Percentiles rank a stretch among this genome's conserved stretches.
phyloP scores from a whole-genome alignment of 495 filamentous ascomycete genomes.

The Hypomontagnella monticulosa region DNA sequence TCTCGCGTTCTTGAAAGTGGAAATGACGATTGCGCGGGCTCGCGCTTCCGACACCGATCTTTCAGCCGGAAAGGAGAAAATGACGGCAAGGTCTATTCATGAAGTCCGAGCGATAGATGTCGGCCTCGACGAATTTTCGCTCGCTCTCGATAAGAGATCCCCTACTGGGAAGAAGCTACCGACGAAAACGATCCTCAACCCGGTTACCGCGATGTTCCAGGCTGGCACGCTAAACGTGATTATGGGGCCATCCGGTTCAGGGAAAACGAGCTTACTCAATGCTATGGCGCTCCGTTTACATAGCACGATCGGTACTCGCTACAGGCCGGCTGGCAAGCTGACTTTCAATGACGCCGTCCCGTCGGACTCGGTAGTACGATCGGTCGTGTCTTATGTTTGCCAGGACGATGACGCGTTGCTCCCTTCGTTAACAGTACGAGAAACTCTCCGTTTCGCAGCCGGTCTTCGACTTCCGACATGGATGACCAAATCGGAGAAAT shows the following conservation, averaged over 20 bases:
- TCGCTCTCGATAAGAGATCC: conserved; percentile 69
- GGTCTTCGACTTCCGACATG: conserved; percentile 72
- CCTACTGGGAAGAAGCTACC: conserved; percentile 55
- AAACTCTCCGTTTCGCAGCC: conserved; percentile 75
- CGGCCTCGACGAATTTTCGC: conserved; percentile 65
- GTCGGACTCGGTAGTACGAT: conserved; percentile 70
- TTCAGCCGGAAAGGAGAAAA: conserved; percentile 69
- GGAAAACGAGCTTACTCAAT: conserved; percentile 77
- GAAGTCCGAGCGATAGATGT: conserved; percentile 68
- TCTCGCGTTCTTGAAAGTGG: conserved; percentile 66
- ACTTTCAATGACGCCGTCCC: conserved; percentile 73
- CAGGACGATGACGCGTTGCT: conserved; percentile 80
- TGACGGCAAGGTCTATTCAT: conserved; percentile 58
- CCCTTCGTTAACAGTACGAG: conserved; percentile 76
- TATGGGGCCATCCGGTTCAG: conserved; percentile 80
- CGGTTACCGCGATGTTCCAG: conserved; percentile 68
- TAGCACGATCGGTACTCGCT: conserved; percentile 62
- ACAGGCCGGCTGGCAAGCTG: conserved; percentile 66
- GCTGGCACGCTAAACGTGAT: conserved; percentile 75
- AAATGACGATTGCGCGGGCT: conserved; percentile 68
- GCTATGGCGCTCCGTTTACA: conserved; percentile 71
- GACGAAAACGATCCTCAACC: conserved; percentile 68
- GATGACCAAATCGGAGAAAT: conserved; percentile 72
- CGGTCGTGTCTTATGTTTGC: conserved; percentile 77
- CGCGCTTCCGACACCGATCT: conserved; percentile 62